Evolutionary conservation across 1,284 basidiomycete species (phyloP), one percentile per base, ranked within the genome.

Genomic region (Fistulina hepatica): DNA sequence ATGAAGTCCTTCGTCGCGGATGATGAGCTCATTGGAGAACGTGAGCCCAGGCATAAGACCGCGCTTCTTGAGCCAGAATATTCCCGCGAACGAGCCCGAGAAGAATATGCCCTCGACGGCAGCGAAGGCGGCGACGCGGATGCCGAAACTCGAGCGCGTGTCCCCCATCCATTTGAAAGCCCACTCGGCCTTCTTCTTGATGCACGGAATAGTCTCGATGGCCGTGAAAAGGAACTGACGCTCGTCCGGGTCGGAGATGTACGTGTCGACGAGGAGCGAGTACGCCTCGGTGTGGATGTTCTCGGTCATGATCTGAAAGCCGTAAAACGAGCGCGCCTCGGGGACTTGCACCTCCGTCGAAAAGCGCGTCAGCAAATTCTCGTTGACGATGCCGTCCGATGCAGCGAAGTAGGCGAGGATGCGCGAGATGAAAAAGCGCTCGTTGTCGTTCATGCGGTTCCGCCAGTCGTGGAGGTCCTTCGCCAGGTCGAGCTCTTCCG

Each of bases 221-320:
- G 44, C 46, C 13, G 44, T 38, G 20, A 48, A 44, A 19, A 48
- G 40, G 36, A 25, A 39, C n/a, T 43, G 34, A 3, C 42, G 36
- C 17, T 42, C 15, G 21, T 19, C 37, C 12, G 37, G 37, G n/a
- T 47, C 45, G 22, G 37, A 40, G 38, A 51, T 46, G 16, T 44
- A 45, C 2, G 76, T 76, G 61, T 80, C 75, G 56, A 81, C 77
- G 48, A 80, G 69, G 41, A 79, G 69, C 21, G 76, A 80, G 62
- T 81, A 80, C 41, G 76, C 77, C 57, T 81, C 76, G 19, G 75
- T 76, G 56, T 73, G 70, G 38, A 73, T 67, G 56, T 71, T 71
- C 56, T 81, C 76, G 74, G 80, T 80, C 76, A 78, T 78, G 60
- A 79, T 78, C 56, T 80, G 77, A 67, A 80, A 80, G 40, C 76